A percentile compares a stretch with the other conserved stretches of the same genome.
phyloP scores from a whole-genome alignment of 2,329 filamentous ascomycete species.

The Aspergillus quadricinctus region DNA sequence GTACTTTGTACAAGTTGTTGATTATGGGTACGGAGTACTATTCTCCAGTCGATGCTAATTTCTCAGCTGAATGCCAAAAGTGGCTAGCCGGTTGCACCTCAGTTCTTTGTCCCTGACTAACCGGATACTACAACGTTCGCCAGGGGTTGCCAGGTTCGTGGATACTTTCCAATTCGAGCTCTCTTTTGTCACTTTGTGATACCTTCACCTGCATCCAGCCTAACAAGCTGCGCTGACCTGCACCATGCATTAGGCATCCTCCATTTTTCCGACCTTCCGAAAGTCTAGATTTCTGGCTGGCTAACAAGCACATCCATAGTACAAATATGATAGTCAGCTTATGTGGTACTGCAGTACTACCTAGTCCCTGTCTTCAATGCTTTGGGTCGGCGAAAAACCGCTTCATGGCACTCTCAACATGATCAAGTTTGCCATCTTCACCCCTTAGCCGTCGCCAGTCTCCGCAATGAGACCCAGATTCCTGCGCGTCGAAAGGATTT shows the following conservation, averaged over 20 bases:
- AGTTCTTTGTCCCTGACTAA: slow-evolving; percentile 6
- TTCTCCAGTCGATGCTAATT: background rate
- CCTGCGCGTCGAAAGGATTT: background rate
- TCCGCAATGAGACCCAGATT: background rate
- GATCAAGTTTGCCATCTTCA: background rate
- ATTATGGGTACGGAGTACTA: background rate
- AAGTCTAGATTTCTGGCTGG: background rate
- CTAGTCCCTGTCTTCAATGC: background rate
- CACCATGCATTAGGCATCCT: background rate
- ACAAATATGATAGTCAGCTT: background rate
- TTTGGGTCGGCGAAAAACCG: background rate
- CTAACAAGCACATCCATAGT: background rate
- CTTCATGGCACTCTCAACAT: background rate
- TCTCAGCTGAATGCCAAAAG: background rate
- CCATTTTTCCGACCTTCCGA: background rate
- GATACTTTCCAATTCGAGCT: background rate
- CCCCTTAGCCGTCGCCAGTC: background rate
- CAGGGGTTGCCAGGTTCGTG: background rate
- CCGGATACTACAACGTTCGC: background rate
- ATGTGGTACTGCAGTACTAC: background rate
- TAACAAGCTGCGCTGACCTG: background rate
- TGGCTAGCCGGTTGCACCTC: background rate
- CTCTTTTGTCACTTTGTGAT: background rate
- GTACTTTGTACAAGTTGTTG: too few relatives aligned
- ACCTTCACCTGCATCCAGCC: background rate